A percentile compares a stretch with the other conserved stretches of the same genome.
phyloP scores from a whole-genome alignment of 352 stramenopile species.

The Globisporangium splendens region DNA sequence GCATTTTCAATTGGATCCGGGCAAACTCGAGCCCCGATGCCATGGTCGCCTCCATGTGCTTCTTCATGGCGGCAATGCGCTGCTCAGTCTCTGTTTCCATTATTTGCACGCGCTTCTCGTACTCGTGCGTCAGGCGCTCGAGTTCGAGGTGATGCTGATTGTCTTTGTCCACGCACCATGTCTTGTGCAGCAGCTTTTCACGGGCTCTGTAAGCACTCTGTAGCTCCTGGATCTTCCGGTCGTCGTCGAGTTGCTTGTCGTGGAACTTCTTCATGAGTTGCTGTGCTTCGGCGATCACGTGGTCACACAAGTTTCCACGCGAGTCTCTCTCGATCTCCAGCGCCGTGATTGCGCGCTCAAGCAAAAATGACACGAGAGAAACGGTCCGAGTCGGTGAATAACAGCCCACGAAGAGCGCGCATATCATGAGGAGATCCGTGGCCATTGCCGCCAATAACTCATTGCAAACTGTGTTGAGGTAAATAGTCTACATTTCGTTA shows the following conservation, averaged over 20 bases:
- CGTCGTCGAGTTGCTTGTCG: conserved; percentile 14
- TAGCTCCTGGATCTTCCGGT: conserved; percentile 25
- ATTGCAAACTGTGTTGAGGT: too few species aligned
- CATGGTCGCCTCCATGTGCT: conserved; percentile 27
- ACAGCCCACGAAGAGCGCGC: too few species aligned
- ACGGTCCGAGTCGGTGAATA: too few species aligned
- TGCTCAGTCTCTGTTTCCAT: conserved; percentile 24
- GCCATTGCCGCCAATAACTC: too few species aligned
- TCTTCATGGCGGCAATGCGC: conserved; percentile 21
- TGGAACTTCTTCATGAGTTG: conserved; percentile 5
- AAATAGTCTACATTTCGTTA: too few species aligned
- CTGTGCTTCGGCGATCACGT: too few species aligned
- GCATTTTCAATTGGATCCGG: conserved; percentile 29
- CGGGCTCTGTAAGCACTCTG: conserved; percentile 26
- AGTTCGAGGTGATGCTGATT: conserved; percentile 21
- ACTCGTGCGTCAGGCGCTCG: conserved; percentile 17
- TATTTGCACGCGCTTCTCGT: conserved; percentile 20
- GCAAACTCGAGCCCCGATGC: conserved; percentile 34
- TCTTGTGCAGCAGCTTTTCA: conserved; percentile 30
- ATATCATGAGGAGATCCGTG: too few species aligned
- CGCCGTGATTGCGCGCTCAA: too few species aligned
- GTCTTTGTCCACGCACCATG: conserved; percentile 25
- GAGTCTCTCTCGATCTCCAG: too few species aligned
- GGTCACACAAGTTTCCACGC: too few species aligned
- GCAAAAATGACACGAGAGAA: too few species aligned